phyloP scores from a whole-genome alignment of 2,329 filamentous ascomycete genomes.

The Pseudogymnoascus sp. region DNA sequence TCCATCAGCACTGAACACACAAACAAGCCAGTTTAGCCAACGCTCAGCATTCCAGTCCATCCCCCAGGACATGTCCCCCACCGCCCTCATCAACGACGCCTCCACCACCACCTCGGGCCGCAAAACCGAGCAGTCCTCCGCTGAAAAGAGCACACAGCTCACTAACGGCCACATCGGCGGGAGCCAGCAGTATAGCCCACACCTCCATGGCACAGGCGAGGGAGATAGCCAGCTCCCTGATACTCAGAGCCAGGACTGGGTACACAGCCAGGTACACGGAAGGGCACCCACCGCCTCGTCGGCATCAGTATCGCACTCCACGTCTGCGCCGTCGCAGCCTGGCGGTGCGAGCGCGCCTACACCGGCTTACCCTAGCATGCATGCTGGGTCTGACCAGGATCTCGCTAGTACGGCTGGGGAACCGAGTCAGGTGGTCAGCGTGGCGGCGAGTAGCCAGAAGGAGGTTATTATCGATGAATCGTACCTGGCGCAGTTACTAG shows the following conservation, averaged over 20 bases:
- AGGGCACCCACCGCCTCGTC: background rate
- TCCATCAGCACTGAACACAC: slow-evolving; percentile 38
- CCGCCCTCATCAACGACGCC: slow-evolving; percentile 66
- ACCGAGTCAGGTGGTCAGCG: background rate
- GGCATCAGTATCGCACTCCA: background rate
- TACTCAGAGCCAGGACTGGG: slow-evolving; percentile 30
- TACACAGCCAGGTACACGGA: background rate
- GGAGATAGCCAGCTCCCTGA: slow-evolving; percentile 39
- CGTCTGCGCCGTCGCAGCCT: background rate
- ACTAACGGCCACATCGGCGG: slow-evolving; percentile 52
- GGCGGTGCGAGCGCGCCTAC: slow-evolving; percentile 14
- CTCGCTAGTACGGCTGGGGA: background rate
- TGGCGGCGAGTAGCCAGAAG: slow-evolving; percentile 17
- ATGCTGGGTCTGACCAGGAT: background rate
- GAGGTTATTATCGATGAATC: slow-evolving; percentile 34
- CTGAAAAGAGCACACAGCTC: slow-evolving; percentile 60
- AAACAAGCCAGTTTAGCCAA: slow-evolving; percentile 47
- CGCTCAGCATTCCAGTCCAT: slow-evolving; percentile 49
- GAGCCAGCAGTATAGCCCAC: slow-evolving; percentile 17
- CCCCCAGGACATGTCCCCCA: slow-evolving; percentile 49
- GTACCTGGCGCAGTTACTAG: slow-evolving; percentile 20
- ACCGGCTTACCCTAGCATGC: slow-evolving; percentile 18
- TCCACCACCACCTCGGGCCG: slow-evolving; percentile 82
- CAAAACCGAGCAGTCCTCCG: slow-evolving; percentile 65
- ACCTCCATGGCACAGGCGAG: slow-evolving; percentile 22